A percentile compares a stretch with the other conserved stretches of the same genome.
phyloP scores from a whole-genome alignment of 495 filamentous ascomycete species.

The Hypoxylon intermedium region DNA sequence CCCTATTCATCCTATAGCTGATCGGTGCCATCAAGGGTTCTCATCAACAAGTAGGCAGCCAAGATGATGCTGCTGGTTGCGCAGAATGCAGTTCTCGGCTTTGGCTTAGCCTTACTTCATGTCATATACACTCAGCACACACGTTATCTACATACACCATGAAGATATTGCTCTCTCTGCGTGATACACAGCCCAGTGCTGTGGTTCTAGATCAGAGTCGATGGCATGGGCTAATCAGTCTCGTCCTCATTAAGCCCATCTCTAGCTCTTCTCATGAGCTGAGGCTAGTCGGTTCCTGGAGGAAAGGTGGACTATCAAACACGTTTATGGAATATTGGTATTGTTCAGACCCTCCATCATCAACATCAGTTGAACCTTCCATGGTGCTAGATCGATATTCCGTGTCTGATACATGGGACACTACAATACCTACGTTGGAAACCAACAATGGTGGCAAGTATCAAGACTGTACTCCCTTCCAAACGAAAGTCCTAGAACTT shows the following conservation, averaged over 20 bases:
- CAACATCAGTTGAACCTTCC: not conserved
- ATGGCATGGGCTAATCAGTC: not conserved
- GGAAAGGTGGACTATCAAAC: not conserved
- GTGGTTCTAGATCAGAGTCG: constrained; percentile 4
- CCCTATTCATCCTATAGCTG: no score
- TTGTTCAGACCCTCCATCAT: not conserved
- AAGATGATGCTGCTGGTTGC: not conserved
- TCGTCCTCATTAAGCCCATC: not conserved
- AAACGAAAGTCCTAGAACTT: constrained; percentile 11
- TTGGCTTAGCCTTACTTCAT: not conserved
- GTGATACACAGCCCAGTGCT: constrained; percentile 8
- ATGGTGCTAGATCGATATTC: constrained; percentile 2
- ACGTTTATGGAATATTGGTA: not conserved
- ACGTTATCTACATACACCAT: not conserved
- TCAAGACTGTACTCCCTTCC: no score
- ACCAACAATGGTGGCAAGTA: no score
- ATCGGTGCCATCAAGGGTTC: not conserved
- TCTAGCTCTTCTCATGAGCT: constrained; percentile 6
- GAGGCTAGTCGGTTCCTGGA: not conserved
- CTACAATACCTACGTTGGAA: no score
- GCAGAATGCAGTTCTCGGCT: constrained; percentile 11
- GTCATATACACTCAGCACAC: not conserved
- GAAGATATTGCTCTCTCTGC: constrained; percentile 3
- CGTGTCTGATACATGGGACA: not conserved
- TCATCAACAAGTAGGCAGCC: no score